These are phyloP conservation scores for Huntiella savannae DNA, from an alignment of 2,329 filamentous ascomycete genomes.

Conservation along the genomic window DNA sequence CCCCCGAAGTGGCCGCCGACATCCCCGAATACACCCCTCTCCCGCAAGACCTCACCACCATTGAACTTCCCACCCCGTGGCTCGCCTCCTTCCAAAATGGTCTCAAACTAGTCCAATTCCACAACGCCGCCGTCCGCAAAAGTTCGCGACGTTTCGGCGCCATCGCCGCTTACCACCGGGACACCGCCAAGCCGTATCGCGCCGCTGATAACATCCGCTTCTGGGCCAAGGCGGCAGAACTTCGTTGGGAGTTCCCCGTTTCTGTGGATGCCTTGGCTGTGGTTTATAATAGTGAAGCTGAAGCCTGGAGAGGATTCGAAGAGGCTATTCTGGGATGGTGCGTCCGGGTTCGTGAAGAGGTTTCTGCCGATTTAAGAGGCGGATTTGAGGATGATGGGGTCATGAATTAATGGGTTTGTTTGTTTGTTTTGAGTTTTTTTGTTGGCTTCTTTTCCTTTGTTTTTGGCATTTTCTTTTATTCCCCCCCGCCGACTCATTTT, in stretches of 20 bases:
- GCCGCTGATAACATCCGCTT: slow-evolving; percentile 84
- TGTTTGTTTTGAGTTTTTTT: not conserved
- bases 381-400: slow-evolving; percentile 4
- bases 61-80: slow-evolving; percentile 49
- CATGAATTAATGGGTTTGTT: not conserved
- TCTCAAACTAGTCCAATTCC: slow-evolving; percentile 61
- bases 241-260: slow-evolving; percentile 77
- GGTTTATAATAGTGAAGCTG: slow-evolving; percentile 51
- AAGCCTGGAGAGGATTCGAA: slow-evolving; percentile 69
- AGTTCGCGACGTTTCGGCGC: slow-evolving; percentile 74
- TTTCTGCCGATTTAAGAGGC: slow-evolving; percentile 42
- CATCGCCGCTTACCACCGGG: slow-evolving; percentile 77
- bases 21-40: slow-evolving; percentile 46
- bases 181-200: slow-evolving; percentile 86
- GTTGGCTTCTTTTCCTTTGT: not conserved
- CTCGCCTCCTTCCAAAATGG: slow-evolving; percentile 59
- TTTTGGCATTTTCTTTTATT: not conserved
- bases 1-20: slow-evolving; percentile 17
- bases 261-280: slow-evolving; percentile 72
- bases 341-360: slow-evolving; percentile 61
- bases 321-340: slow-evolving; percentile 70
- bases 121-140: slow-evolving; percentile 74
- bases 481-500: not conserved
- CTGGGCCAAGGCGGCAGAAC: slow-evolving; percentile 90
- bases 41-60: slow-evolving; percentile 4